These are phyloP conservation scores for Myxozyma udenii DNA, from an alignment of 805 yeast species.

Conservation along the genomic window DNA sequence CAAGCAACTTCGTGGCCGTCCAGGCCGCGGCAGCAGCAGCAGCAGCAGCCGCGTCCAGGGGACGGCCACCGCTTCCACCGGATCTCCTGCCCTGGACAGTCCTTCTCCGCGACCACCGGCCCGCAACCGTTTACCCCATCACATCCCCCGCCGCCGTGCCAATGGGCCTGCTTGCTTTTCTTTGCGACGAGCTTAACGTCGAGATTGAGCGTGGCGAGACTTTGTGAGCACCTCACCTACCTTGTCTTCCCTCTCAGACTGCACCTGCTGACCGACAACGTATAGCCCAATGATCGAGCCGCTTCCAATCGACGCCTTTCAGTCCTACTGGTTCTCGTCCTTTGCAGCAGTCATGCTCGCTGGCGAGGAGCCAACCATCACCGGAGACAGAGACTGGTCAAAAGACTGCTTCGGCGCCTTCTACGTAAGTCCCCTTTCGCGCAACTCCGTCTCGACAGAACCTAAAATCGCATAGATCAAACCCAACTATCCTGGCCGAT, in stretches of 20 bases:
- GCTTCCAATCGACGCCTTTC: conserved; percentile 70
- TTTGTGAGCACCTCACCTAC: conserved; percentile 39
- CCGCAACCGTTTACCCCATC: conserved; percentile 90
- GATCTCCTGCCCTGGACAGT: conserved; percentile 67
- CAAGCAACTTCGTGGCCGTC: not conserved
- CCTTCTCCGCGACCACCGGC: conserved; percentile 78
- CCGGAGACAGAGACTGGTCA: conserved; percentile 74
- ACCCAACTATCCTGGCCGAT: conserved; percentile 89
- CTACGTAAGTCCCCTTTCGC: conserved; percentile 37
- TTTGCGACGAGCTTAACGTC: conserved; percentile 89
- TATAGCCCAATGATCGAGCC: conserved; percentile 71
- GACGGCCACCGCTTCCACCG: conserved; percentile 10
- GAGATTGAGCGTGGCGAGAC: conserved; percentile 88
- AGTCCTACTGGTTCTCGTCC: conserved; percentile 81
- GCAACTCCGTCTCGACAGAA: not conserved
- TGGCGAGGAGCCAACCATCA: conserved; percentile 62
- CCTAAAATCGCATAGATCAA: conserved; percentile 45
- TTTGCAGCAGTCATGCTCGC: conserved; percentile 73
- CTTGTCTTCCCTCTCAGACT: no score
- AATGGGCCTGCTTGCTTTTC: conserved; percentile 68
- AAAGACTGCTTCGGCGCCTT: conserved; percentile 89
- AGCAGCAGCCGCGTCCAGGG: not conserved
- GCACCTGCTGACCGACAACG: not conserved
- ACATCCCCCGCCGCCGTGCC: conserved; percentile 67
- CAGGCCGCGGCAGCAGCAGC: conserved; percentile 2